Evolutionary conservation across 257 asterid species (phyloP), one percentile per base, ranked within the genome.

Genomic region (Salvia miltiorrhiza): DNA sequence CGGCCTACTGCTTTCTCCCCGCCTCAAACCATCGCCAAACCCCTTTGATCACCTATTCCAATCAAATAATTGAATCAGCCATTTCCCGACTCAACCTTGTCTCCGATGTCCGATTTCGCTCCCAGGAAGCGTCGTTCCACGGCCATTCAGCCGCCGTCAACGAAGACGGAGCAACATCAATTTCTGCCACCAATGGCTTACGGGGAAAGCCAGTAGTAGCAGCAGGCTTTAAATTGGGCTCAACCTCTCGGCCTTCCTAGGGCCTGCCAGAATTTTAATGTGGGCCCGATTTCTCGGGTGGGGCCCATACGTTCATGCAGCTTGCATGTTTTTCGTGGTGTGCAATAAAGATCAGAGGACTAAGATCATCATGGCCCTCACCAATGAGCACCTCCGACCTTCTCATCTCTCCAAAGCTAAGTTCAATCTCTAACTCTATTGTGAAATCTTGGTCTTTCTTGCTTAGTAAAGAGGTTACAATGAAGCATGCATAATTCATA

Each of bases 341-440:
- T 82, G 93, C 69, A 75, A 78, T 52, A 86, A 85, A 75, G 86
- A 80, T 17, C 96, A 87, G 77, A 88, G 90, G 82, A 87, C 83
- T n/a, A 74, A 68, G 77, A 73, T 87, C 50, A 71, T 89, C 40
- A 16, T 61, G 21, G 79, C 93, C 62, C 76, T 83, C 35, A 76
- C 83, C 6, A 71, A n/a, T n/a, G n/a, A n/a, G n/a, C n/a, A n/a
- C n/a, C n/a, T n/a, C n/a, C n/a, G n/a, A n/a, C n/a, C n/a, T n/a
- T n/a, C n/a, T n/a, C n/a, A n/a, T n/a, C n/a, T n/a, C n/a, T n/a
- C n/a, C n/a, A n/a, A n/a, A n/a, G n/a, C n/a, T n/a, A n/a, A n/a
- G n/a, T n/a, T n/a, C n/a, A n/a, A n/a, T n/a, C n/a, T n/a, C n/a
- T n/a, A n/a, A n/a, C n/a, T n/a, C n/a, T n/a, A n/a, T n/a, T n/a